Evolutionary conservation across 106 monocot genomes (phyloP).

Genomic region (Allium cepa): DNA sequence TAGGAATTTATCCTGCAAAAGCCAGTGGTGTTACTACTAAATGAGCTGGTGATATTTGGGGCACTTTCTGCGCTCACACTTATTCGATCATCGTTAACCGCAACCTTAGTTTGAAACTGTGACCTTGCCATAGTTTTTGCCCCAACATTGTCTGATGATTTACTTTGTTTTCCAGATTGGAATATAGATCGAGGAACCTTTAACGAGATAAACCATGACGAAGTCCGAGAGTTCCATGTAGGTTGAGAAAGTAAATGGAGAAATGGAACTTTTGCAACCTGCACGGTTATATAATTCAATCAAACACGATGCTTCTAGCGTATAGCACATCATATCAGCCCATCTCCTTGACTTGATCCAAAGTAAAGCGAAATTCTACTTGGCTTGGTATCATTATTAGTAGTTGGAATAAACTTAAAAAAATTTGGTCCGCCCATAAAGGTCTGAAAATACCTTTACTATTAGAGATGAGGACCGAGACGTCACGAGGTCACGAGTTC

Average conservation of each 20-base stretch:
- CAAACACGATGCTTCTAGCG: too few species aligned
- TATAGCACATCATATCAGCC: too few species aligned
- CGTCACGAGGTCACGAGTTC: too few species aligned
- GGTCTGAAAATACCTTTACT: too few species aligned
- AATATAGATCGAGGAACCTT: conserved; percentile 71
- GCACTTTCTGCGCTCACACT: conserved; percentile 67
- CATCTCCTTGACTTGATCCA: too few species aligned
- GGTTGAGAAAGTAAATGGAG: conserved; percentile 71
- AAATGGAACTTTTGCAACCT: conserved; percentile 76
- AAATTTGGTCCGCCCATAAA: too few species aligned
- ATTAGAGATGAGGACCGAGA: too few species aligned
- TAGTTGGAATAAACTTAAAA: too few species aligned
- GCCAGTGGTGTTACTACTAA: conserved; percentile 26
- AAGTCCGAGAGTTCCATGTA: conserved; percentile 89
- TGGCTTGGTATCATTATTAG: too few species aligned
- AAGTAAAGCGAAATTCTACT: too few species aligned
- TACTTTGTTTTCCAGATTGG: conserved; percentile 25
- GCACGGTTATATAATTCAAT: conserved; percentile 1
- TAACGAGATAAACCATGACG: conserved; percentile 78
- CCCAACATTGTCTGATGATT: conserved; percentile 18
- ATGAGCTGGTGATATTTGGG: conserved; percentile 58
- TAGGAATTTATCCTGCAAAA: conserved; percentile 35
- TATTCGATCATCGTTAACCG: conserved; percentile 78
- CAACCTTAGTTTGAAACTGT: conserved; percentile 66
- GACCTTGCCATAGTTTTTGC: conserved; percentile 27